Conservation (phyloP, 305 asterid species). For the Caryopteris hybrid region DNA sequence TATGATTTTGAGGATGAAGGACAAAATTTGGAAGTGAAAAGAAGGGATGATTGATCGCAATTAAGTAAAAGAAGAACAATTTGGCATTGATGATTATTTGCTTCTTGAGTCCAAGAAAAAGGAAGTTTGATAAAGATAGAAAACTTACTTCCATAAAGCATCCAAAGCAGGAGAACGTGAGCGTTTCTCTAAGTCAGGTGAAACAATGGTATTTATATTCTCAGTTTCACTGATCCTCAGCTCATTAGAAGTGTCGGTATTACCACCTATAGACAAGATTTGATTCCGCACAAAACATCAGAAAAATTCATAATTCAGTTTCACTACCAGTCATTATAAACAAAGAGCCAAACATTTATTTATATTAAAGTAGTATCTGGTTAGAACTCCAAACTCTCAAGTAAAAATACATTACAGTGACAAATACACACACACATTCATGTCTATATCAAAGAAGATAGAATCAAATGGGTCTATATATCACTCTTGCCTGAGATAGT, state of each 20-base stretch:
- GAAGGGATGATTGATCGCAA: background rate
- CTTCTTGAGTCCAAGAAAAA: background rate
- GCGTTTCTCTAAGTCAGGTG: slow-evolving; percentile 20
- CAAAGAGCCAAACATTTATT: background rate
- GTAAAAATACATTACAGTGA: background rate
- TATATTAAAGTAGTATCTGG: background rate
- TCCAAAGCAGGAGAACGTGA: slow-evolving; percentile 33
- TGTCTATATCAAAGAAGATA: background rate
- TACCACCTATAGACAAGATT: slow-evolving; percentile 28
- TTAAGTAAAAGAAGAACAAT: background rate
- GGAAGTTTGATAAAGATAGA: background rate
- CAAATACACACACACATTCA: background rate
- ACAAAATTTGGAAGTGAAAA: too few relatives aligned
- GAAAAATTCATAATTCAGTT: background rate
- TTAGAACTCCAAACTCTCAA: background rate
- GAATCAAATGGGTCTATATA: slow-evolving; percentile 3
- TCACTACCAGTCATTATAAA: background rate
- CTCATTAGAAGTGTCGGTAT: slow-evolving; percentile 6
- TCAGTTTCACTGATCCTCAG: slow-evolving; percentile 15
- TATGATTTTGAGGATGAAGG: too few relatives aligned
- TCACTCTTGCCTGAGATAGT: slow-evolving; percentile 34
- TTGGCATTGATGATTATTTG: background rate
- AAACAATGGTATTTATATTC: slow-evolving; percentile 13
- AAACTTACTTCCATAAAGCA: slow-evolving; percentile 47
- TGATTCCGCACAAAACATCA: background rate